phyloP scores from a whole-genome alignment of 2,329 filamentous ascomycete species.

The Tolypocladium ovalisporum region DNA sequence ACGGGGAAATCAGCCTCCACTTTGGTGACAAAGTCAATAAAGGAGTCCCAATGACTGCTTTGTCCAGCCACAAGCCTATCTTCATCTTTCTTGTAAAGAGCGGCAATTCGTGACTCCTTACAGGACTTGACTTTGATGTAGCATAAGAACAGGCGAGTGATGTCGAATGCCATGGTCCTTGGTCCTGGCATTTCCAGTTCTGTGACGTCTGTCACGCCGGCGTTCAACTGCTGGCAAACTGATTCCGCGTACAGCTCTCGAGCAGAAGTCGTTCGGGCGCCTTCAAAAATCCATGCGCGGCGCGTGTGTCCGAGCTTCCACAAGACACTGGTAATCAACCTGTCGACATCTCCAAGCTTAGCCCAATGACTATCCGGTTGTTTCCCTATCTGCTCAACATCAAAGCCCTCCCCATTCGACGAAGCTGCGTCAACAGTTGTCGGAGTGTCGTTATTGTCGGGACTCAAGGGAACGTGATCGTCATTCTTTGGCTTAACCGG shows the following conservation, averaged over 20 bases:
- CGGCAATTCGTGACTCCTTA: conserved; percentile 10
- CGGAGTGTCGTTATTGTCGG: neutral
- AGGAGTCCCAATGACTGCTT: conserved; percentile 12
- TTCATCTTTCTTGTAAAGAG: conserved; percentile 8
- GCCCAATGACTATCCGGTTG: conserved; percentile 12
- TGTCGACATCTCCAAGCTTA: conserved; percentile 16
- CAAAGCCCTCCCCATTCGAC: conserved; percentile 2
- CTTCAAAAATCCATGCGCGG: conserved; percentile 14
- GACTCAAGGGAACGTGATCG: neutral
- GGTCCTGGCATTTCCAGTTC: conserved; percentile 4
- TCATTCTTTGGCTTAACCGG: conserved; percentile 5
- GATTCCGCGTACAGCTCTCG: conserved; percentile 3
- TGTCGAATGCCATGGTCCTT: conserved; percentile 16
- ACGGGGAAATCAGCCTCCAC: conserved; percentile 18
- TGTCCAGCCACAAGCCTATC: conserved; percentile 6
- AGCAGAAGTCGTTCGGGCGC: conserved; percentile 10
- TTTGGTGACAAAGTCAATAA: conserved; percentile 12
- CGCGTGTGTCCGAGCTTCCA: conserved; percentile 17
- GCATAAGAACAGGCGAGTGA: conserved; percentile 18
- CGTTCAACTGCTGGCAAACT: conserved; percentile 2
- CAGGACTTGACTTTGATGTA: conserved; percentile 14
- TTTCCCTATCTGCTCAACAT: conserved; percentile 9
- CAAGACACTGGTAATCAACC: conserved; percentile 17
- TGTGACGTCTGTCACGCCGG: conserved; percentile 5
- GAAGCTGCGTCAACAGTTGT: neutral